phyloP scores from a whole-genome alignment of 345 rosid species.

The Acer negundo region DNA sequence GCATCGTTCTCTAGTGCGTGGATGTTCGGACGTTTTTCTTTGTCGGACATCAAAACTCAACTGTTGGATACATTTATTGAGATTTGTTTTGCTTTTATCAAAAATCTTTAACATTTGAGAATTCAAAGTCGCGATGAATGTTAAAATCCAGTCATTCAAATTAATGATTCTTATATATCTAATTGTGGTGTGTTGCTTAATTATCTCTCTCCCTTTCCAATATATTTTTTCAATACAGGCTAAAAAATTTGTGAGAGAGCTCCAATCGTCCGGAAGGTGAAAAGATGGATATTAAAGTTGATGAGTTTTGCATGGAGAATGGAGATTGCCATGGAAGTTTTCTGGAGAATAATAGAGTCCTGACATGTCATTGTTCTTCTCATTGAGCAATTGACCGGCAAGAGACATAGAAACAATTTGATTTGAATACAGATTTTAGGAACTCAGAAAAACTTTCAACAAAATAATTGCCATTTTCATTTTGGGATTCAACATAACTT shows the following conservation, averaged over 20 bases:
- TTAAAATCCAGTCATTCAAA: not conserved
- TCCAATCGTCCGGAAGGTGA: conserved; percentile 47
- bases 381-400: not conserved
- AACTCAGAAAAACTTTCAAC: conserved; percentile 1
- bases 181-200: not conserved
- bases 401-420: conserved; percentile 2
- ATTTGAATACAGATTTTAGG: not conserved
- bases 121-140: not conserved
- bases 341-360: conserved; percentile 25
- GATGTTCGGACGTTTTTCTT: not conserved
- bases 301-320: conserved; percentile 20
- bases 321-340: conserved; percentile 16
- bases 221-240: conserved; percentile 44
- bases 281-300: not conserved
- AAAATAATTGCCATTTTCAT: conserved; percentile 9
- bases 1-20: not conserved
- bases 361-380: conserved; percentile 11
- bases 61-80: not conserved
- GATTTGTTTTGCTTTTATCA: not conserved
- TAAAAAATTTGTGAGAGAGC: conserved; percentile 49
- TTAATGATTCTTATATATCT: not conserved
- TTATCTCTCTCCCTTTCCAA: not conserved
- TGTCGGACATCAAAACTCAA: not conserved
- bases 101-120: not conserved
- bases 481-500: not conserved